Conservation (phyloP, 2,329 filamentous ascomycete species). For the Sclerotinia subarctica region DNA sequence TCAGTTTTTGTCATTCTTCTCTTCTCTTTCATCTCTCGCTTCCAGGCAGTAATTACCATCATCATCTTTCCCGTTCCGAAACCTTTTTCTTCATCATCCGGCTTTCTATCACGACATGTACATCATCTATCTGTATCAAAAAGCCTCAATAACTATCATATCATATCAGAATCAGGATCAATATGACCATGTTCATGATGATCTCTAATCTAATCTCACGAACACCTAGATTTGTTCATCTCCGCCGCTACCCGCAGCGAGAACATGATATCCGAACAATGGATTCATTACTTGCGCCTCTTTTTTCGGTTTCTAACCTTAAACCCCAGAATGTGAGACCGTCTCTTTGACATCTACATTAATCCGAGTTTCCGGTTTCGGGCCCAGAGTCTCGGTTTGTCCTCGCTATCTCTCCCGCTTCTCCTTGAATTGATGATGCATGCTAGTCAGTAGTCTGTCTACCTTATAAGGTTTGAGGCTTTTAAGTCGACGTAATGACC, state of each 20-base stretch:
- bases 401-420: neutral
- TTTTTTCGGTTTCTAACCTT: neutral
- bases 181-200: neutral
- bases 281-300: neutral
- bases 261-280: neutral
- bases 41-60: neutral
- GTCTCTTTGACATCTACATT: conserved; percentile 4
- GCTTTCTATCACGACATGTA: neutral
- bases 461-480: neutral
- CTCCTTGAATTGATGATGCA: neutral
- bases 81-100: conserved; percentile 1
- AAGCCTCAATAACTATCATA: neutral
- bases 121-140: conserved; percentile 11
- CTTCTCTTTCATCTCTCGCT: conserved; percentile 1
- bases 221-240: neutral
- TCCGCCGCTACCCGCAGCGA: conserved; percentile 1
- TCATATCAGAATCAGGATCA: neutral
- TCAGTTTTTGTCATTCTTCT: neutral
- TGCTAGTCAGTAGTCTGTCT: neutral
- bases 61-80: neutral
- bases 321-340: neutral
- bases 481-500: neutral
- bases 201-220: conserved; percentile 4
- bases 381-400: conserved; percentile 7
- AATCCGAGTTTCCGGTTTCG: conserved; percentile 16